Evolutionary conservation across 805 yeast species (phyloP).

Genomic region (Schizosaccharomyces cryophilus): DNA sequence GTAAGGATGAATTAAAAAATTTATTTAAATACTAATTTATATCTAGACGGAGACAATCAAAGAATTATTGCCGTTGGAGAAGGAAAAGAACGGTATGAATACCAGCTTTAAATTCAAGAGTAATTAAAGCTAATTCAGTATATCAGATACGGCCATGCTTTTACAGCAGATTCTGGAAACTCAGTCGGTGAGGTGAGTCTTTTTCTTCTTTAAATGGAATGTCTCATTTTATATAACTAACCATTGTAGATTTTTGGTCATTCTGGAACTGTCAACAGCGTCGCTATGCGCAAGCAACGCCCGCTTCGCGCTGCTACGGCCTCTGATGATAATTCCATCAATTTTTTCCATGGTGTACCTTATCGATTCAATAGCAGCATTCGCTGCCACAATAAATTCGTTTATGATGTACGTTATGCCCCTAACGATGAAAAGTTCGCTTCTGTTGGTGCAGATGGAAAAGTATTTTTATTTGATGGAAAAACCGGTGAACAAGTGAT

Average conservation of each 20-base stretch:
- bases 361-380: conserved; percentile 58
- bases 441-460: conserved; percentile 68
- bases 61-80: conserved; percentile 85
- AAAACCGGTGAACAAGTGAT: conserved; percentile 51
- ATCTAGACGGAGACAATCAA: conserved; percentile 39
- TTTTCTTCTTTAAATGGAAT: background rate
- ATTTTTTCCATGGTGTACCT: conserved; percentile 79
- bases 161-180: conserved; percentile 85
- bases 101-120: background rate
- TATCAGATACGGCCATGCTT: conserved; percentile 44
- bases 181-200: conserved; percentile 52
- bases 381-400: conserved; percentile 52
- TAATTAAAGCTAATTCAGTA: background rate
- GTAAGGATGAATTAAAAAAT: background rate
- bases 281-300: conserved; percentile 57
- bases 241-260: conserved; percentile 49
- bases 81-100: conserved; percentile 51
- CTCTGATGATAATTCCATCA: conserved; percentile 66
- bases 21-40: background rate
- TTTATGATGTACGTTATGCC: conserved; percentile 59
- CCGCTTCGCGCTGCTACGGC: conserved; percentile 89
- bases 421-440: conserved; percentile 55
- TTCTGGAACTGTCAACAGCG: conserved; percentile 58
- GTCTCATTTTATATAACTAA: background rate
- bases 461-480: conserved; percentile 61